Base-by-base conservation (phyloP, 2,329 filamentous ascomycete species). In the Hypoxylon sp. region DNA sequence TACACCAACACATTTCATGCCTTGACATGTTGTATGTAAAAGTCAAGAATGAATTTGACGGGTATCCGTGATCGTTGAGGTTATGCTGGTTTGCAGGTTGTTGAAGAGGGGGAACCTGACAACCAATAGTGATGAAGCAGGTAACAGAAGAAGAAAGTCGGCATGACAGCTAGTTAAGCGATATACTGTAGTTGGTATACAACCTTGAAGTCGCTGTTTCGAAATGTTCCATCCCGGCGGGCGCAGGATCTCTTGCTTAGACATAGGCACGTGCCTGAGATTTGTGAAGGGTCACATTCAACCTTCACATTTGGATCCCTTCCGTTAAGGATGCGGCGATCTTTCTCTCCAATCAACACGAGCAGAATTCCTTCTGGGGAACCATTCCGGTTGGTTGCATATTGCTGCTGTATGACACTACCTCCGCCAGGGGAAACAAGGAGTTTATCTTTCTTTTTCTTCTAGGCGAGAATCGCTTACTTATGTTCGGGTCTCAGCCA, bases 341-440 rank as follows among this genome's bases (percentile, higher is more conserved):
- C 19, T 60, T 48, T 51, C 56, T 48, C 28, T 21, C 43, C 41
- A 49, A 60, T 55, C 32, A 57, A 57, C 32, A 41, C 21, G 58
- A 11, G 48, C 57, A 51, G 23, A 25, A 34, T 21, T 46, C 9
- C n/a, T 32, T 41, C 7, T 51, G 14, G 45, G 63, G 60, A 60
- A 67, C 19, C 17, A 41, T 55, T 62, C 67, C 67, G 67, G 56
- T 69, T 64, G 60, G 63, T 14, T 46, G 28, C 36, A 23, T 46
- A 14, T 13, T 48, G 17, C 21, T 57, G 28, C 38, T 36, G 10
- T 32, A 55, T 43, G 38, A 65, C 49, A 59, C 48, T 13, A 51
- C 43, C 13, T 55, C 25, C 13, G 32, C 32, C 45, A 62, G 25
- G 34, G 45, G 45, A 21, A 5, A n/a, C 43, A 23, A 43, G 36